Percentiles rank a stretch among this genome's conserved stretches.
phyloP scores from a whole-genome alignment of 2,329 filamentous ascomycete genomes.

The Tolypocladium paradoxum region DNA sequence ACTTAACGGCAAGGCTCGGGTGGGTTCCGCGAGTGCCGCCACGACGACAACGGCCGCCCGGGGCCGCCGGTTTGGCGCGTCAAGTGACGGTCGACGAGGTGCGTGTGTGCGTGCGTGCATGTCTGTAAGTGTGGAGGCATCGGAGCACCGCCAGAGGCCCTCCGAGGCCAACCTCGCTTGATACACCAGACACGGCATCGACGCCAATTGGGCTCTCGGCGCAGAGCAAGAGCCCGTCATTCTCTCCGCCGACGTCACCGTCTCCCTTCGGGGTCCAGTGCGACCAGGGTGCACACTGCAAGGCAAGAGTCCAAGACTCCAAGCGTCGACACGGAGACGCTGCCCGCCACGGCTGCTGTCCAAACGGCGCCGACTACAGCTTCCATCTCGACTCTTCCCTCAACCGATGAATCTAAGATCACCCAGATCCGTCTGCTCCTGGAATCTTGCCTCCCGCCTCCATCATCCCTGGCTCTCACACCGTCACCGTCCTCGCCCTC shows the following conservation, averaged over 20 bases:
- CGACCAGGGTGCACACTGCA: background rate
- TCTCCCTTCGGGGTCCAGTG: background rate
- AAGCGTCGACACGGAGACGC: background rate
- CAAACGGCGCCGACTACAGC: background rate
- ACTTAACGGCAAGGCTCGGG: constrained; percentile 6
- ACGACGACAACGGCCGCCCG: background rate
- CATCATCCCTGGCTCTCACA: background rate
- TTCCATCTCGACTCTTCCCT: background rate
- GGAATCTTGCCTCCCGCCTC: background rate
- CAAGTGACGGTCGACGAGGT: background rate
- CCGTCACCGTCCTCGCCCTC: background rate
- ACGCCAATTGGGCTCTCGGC: background rate
- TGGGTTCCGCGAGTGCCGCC: background rate
- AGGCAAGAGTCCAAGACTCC: too few relatives aligned
- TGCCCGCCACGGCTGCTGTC: background rate
- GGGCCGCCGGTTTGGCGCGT: background rate
- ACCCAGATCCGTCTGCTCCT: background rate
- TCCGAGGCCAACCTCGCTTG: background rate
- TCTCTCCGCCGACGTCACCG: background rate
- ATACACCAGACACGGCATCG: too few relatives aligned
- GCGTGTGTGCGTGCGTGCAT: too few relatives aligned
- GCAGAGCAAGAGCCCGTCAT: too few relatives aligned
- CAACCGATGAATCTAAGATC: background rate
- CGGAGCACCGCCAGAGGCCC: background rate
- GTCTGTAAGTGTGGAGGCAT: too few relatives aligned